phyloP scores from a whole-genome alignment of 1,284 basidiomycete species.

The Exobasidium cylindrosporum region DNA sequence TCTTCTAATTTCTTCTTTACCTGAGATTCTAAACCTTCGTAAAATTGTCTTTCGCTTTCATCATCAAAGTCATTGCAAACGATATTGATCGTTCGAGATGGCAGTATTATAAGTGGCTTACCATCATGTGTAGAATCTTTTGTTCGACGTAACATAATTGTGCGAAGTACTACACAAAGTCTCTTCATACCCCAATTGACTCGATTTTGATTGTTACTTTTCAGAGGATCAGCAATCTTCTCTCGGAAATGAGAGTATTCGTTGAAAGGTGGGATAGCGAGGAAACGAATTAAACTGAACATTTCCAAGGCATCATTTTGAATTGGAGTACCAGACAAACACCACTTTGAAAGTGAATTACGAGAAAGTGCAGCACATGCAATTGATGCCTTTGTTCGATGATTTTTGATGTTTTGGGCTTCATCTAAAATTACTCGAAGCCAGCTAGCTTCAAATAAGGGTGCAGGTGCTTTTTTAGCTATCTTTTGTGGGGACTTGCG shows the following conservation, averaged over 20 bases:
- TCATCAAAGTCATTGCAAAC: constrained; percentile 61
- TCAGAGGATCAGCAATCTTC: constrained; percentile 74
- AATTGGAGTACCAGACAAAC: constrained; percentile 57
- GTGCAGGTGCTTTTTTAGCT: constrained; percentile 52
- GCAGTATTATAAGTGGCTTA: constrained; percentile 79
- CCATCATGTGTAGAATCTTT: constrained; percentile 77
- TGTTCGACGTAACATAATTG: constrained; percentile 83
- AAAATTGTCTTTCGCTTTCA: constrained; percentile 74
- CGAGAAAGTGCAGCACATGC: constrained; percentile 71
- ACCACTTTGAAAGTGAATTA: constrained; percentile 47
- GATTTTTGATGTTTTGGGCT: constrained; percentile 96
- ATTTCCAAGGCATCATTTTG: constrained; percentile 88
- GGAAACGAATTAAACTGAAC: constrained; percentile 82
- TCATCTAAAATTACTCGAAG: constrained; percentile 87
- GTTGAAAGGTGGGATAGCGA: constrained; percentile 78
- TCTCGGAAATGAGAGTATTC: constrained; percentile 75
- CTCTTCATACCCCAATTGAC: constrained; percentile 51
- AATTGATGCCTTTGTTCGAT: constrained; percentile 71
- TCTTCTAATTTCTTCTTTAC: constrained; percentile 61
- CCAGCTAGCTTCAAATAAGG: constrained; percentile 78
- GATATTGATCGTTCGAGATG: constrained; percentile 70
- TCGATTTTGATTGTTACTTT: constrained; percentile 39
- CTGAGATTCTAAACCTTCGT: constrained; percentile 71
- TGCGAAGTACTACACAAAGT: constrained; percentile 71
- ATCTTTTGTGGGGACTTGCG: constrained; percentile 23